A percentile compares a stretch with the other conserved stretches of the same genome.
Conservation (phyloP, 164 flowering plant species). For the Echeveria elegans region DNA sequence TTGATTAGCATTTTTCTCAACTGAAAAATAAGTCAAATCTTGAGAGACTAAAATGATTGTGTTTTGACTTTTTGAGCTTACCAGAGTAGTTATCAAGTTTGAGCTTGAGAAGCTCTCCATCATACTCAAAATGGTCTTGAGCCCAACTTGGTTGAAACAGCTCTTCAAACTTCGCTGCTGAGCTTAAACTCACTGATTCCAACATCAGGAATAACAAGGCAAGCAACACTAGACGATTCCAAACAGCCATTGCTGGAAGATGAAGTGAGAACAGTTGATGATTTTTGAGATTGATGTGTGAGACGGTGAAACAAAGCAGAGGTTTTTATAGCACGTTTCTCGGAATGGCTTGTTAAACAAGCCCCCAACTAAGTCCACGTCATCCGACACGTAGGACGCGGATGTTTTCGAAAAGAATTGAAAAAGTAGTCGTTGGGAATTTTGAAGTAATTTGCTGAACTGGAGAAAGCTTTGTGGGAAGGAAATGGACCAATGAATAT, state of each 20-base stretch:
- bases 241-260: too few species aligned
- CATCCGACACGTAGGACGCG: not conserved
- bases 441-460: not conserved
- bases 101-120: constrained; percentile 70
- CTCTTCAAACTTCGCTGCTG: constrained; percentile 51
- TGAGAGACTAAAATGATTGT: too few species aligned
- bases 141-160: constrained; percentile 84
- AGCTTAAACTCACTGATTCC: constrained; percentile 17
- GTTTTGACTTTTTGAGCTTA: constrained; percentile 22
- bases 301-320: too few species aligned
- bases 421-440: not conserved
- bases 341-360: not conserved
- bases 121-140: constrained; percentile 48
- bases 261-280: too few species aligned
- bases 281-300: too few species aligned
- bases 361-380: not conserved
- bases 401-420: not conserved
- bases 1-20: not conserved
- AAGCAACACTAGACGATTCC: constrained; percentile 2
- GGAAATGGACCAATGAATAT: not conserved
- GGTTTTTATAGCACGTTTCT: not conserved
- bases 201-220: constrained; percentile 10
- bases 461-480: not conserved
- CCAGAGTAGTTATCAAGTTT: constrained; percentile 84
- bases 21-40: not conserved